A percentile compares a stretch with the other conserved stretches of the same genome.
Conservation (phyloP, 352 stramenopile species). For the Phytophthora tentaculata region DNA sequence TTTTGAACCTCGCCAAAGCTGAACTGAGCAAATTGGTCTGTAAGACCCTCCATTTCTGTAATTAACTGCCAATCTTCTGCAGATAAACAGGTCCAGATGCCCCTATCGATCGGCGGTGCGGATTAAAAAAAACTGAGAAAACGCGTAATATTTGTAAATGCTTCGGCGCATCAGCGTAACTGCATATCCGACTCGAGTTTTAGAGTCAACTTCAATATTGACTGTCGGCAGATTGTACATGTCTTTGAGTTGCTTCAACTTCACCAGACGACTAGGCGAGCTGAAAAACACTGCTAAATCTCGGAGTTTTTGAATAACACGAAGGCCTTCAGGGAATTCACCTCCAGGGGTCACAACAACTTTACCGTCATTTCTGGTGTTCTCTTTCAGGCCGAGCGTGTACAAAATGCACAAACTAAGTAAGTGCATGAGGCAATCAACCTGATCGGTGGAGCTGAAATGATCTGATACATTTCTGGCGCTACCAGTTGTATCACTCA, state of each 20-base stretch:
- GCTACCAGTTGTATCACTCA: conserved; percentile 6
- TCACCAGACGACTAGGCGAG: background rate
- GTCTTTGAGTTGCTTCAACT: background rate
- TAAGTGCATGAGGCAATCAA: conserved; percentile 10
- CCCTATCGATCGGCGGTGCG: background rate
- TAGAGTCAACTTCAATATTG: background rate
- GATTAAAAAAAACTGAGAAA: background rate
- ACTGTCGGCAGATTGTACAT: background rate
- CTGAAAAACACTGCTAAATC: background rate
- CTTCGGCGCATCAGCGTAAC: background rate
- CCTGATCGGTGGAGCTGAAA: conserved; percentile 9
- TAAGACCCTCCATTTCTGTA: too few species aligned
- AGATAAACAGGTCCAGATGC: too few species aligned
- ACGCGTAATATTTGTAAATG: background rate
- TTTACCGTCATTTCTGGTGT: background rate
- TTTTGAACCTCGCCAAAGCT: too few species aligned
- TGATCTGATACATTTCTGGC: conserved; percentile 5
- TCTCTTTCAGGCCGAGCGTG: conserved; percentile 12
- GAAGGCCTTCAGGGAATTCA: background rate
- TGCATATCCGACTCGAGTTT: background rate
- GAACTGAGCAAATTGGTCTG: too few species aligned
- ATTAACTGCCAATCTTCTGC: too few species aligned
- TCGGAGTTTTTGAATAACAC: background rate
- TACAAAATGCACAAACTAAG: conserved; percentile 4
- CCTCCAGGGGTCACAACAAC: conserved; percentile 4